Base-by-base conservation (phyloP, 140 eudicot genomes). In the Bidens hawaiensis region DNA sequence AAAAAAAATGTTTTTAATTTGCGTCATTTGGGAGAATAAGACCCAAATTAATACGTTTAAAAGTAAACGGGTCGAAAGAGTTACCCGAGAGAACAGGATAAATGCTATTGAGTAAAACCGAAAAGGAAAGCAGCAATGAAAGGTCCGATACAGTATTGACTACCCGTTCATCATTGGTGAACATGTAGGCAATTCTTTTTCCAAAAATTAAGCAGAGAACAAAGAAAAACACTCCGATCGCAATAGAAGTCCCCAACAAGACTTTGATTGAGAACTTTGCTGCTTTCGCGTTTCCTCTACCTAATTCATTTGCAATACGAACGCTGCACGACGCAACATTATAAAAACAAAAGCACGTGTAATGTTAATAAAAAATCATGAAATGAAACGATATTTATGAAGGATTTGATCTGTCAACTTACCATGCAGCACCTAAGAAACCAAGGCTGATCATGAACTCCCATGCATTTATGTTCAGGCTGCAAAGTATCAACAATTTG, bases 11-110 rank as follows among this genome's bases (percentile, higher is more conserved):
- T n/a, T 17, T 4, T 5, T 57, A 4, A 28, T 30, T 9, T 18
- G 64, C 31, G 16, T 28, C 27, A 10, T 33, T 17, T 55, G 24
- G 15, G 42, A 55, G 24, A 16, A 28, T 27, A 55, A 0, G 31
- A n/a, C n/a, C 42, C 16, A 15, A 15, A 28, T 28, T 0, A 0
- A 28, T 14, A 3, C 10, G 2, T 24, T 23, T 4, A 51, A 0
- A 52, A 11, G 19, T 52, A 52, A 33, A 57, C 4, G 46, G 28
- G 46, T 57, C 4, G 3, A 57, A 57, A 55, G 2, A 14, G 12
- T 10, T 71, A 69, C 97, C 95, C 75, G 97, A 83, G 64, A 90
- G 76, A 5, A 86, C 84, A 0, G 94, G 94, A 49, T 79, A 85
- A 24, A 90, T 76, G 78, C 87, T 80, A 36, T 83, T 83, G 62